phyloP scores from a whole-genome alignment of 441 rosid species.

The Francoa sonchifolia region DNA sequence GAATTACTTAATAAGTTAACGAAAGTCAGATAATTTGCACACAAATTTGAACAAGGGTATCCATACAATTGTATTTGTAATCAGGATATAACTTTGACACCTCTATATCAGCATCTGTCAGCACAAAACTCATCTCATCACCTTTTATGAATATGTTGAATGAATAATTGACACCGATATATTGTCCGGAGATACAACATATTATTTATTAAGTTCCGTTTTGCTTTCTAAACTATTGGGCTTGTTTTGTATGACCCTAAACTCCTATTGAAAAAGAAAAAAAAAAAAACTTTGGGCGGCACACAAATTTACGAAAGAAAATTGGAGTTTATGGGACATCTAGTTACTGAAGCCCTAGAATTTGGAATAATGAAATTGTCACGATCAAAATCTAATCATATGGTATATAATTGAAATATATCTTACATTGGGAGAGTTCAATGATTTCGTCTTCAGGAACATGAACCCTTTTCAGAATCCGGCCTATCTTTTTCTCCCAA shows the following conservation, averaged over 20 bases:
- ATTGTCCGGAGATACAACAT: conserved; percentile 17
- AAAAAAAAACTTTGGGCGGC: no score
- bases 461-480: conserved; percentile 9
- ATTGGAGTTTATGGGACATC: no score
- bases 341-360: background rate
- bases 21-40: no score
- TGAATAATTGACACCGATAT: conserved; percentile 20
- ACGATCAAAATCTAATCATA: no score
- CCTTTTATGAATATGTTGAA: conserved; percentile 33
- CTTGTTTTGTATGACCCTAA: no score
- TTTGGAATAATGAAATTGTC: background rate
- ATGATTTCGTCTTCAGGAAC: conserved; percentile 22
- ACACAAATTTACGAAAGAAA: no score
- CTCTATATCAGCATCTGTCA: conserved; percentile 20
- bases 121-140: conserved; percentile 25
- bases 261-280: no score
- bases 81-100: conserved; percentile 30
- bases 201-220: no score
- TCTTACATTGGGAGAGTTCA: conserved; percentile 16
- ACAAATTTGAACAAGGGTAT: conserved; percentile 21
- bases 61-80: conserved; percentile 24
- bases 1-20: no score
- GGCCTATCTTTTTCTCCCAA: conserved; percentile 27
- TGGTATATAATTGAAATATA: background rate
- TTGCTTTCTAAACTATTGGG: no score